Evolutionary conservation across 768 basidiomycete species (phyloP), one percentile per base, ranked within the genome.

Genomic region (Dentipellis sp.): DNA sequence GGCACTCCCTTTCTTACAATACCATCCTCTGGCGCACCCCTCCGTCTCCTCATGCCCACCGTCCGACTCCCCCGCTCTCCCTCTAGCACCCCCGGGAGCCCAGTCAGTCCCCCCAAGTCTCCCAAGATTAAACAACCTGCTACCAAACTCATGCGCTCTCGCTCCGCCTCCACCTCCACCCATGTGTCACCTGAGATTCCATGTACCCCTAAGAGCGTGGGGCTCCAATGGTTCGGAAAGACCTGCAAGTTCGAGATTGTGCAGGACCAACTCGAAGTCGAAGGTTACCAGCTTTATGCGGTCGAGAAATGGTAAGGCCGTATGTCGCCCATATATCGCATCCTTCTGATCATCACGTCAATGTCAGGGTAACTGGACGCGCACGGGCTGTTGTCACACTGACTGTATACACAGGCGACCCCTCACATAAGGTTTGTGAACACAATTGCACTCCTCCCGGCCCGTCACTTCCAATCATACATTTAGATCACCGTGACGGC

Each of bases 201-300:
- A 11, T 23, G 19, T 17, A 11, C 12, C 8, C 21, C 47, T 9
- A 2, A 39, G 16, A 52, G 57, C 22, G 19, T 58, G 6, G 66
- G 60, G 14, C 53, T 62, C 29, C 23, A 63, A 35, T 80, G 80
- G 78, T 68, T 81, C 16, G 75, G 74, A 1, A 64, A 70, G 10
- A 73, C 74, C 17, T 71, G 72, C 50, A 72, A 69, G 50, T 81
- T 84, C 58, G 75, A 78, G 62, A 68, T 81, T 55, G 74, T 75
- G 8, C 71, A 77, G 38, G 74, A 78, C 36, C 68, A 70, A 16
- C 62, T 83, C 48, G 70, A 81, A 47, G 65, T 88, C 21, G 65
- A 73, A 17, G 84, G 84, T 1, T 90, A 83, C 69, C 90, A 91
- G 70, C 75, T 92, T 55, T 93, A 91, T 66, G 90, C 88, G 0